Percentiles rank a stretch among this genome's conserved stretches.
phyloP scores from a whole-genome alignment of 768 basidiomycete genomes.

The Chalciporus chontae region DNA sequence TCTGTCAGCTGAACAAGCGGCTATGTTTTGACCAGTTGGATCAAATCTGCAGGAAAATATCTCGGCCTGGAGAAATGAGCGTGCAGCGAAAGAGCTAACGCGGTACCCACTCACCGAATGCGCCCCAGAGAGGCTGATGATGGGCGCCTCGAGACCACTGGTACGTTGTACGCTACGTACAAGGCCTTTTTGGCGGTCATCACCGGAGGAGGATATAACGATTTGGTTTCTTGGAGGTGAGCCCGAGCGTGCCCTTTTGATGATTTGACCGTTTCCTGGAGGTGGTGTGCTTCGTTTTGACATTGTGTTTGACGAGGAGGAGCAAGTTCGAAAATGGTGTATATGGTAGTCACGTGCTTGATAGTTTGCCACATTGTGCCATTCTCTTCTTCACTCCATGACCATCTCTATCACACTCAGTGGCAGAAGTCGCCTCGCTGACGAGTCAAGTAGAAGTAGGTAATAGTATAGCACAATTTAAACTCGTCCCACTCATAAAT shows the following conservation, averaged over 20 bases:
- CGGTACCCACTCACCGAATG: conserved; percentile 60
- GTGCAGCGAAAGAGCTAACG: not conserved
- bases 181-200: conserved; percentile 74
- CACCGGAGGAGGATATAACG: conserved; percentile 69
- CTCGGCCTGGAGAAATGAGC: conserved; percentile 53
- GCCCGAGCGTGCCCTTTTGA: conserved; percentile 58
- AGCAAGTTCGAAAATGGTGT: not conserved
- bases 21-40: conserved; percentile 90
- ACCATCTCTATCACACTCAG: too few species aligned
- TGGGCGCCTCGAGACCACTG: conserved; percentile 90
- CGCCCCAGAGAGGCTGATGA: conserved; percentile 84
- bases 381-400: too few species aligned
- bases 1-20: conserved; percentile 87
- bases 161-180: conserved; percentile 87
- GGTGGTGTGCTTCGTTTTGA: conserved; percentile 70
- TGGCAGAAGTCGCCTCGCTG: too few species aligned
- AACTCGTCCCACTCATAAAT: not conserved
- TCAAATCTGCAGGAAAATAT: conserved; percentile 92
- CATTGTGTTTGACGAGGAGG: conserved; percentile 38
- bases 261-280: conserved; percentile 46
- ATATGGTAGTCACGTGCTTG: not conserved
- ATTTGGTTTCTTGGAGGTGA: conserved; percentile 62
- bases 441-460: too few species aligned
- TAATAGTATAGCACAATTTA: too few species aligned
- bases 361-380: too few species aligned